A percentile compares a stretch with the other conserved stretches of the same genome.
These are phyloP conservation scores for Fusarium miscanthi DNA, from an alignment of 2,329 filamentous ascomycete genomes.

Conservation along the genomic window DNA sequence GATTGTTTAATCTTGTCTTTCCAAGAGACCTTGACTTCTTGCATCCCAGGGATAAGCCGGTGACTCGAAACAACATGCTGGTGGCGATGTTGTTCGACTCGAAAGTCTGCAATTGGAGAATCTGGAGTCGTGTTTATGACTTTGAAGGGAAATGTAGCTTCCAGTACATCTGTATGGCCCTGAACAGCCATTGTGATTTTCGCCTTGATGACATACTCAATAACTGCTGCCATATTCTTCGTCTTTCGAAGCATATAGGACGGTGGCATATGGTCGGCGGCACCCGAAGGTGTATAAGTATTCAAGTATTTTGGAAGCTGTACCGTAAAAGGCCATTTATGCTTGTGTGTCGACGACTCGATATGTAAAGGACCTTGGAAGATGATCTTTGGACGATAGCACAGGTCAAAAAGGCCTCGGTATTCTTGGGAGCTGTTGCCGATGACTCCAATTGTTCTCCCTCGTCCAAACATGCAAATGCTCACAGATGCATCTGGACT, in stretches of 20 bases:
- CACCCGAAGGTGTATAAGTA: neutral
- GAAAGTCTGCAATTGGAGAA: slow-evolving; percentile 35
- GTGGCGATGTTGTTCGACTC: neutral
- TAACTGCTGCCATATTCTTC: neutral
- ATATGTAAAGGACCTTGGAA: slow-evolving; percentile 45
- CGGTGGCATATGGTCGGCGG: slow-evolving; percentile 2
- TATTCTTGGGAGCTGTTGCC: slow-evolving; percentile 34
- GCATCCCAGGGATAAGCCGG: slow-evolving; percentile 48
- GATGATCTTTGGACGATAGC: slow-evolving; percentile 7
- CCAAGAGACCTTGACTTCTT: slow-evolving; percentile 43
- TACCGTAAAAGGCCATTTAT: slow-evolving; percentile 46
- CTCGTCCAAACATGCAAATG: slow-evolving; percentile 41
- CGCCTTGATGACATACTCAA: slow-evolving; percentile 52
- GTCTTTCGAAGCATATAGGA: neutral
- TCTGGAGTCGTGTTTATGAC: slow-evolving; percentile 15
- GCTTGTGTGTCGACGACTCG: slow-evolving; percentile 2
- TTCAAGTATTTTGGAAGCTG: slow-evolving; percentile 38
- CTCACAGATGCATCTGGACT: slow-evolving; percentile 34
- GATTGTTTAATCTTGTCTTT: slow-evolving; percentile 49
- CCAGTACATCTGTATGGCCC: neutral
- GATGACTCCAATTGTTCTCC: slow-evolving; percentile 39
- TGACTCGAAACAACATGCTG: slow-evolving; percentile 25
- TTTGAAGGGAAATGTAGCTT: slow-evolving; percentile 41
- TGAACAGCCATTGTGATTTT: slow-evolving; percentile 27
- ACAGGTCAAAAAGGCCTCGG: neutral